Conservation (phyloP, 2,329 filamentous ascomycete genomes). For the Arthrobotrys musiformis region DNA sequence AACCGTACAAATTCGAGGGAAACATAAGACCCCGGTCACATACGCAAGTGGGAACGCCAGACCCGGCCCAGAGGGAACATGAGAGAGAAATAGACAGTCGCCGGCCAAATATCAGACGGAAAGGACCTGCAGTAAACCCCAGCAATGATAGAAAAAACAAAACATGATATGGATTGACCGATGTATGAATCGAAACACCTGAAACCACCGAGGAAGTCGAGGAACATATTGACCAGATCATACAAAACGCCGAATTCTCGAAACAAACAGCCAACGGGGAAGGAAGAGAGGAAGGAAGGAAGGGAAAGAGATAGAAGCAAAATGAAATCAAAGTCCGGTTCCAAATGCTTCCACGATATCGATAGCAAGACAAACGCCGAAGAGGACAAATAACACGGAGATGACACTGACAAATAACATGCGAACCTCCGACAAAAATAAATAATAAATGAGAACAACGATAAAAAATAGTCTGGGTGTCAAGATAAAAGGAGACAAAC, state of each 20-base stretch:
- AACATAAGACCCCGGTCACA: neutral
- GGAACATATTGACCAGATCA: constrained; percentile 7
- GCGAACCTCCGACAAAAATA: neutral
- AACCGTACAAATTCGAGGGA: constrained; percentile 3
- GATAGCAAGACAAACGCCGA: constrained; percentile 23
- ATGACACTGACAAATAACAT: neutral
- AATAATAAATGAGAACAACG: neutral
- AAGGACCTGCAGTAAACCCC: constrained; percentile 2
- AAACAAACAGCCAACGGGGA: neutral
- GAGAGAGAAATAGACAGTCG: neutral
- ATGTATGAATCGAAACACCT: constrained; percentile 1
- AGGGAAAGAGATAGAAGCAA: neutral
- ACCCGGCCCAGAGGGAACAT: neutral
- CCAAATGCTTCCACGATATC: constrained; percentile 20
- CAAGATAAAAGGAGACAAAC: neutral
- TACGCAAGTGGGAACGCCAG: neutral
- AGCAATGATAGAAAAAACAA: neutral
- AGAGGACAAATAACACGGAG: neutral
- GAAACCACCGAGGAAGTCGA: neutral
- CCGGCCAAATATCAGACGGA: constrained; percentile 3
- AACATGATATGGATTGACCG: neutral
- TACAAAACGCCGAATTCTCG: constrained; percentile 32
- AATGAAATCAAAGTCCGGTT: neutral
- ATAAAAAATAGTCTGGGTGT: neutral
- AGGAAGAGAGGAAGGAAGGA: neutral